Base-by-base conservation (phyloP, 1,139 yeast genomes). In the Protomyces inouyei region DNA sequence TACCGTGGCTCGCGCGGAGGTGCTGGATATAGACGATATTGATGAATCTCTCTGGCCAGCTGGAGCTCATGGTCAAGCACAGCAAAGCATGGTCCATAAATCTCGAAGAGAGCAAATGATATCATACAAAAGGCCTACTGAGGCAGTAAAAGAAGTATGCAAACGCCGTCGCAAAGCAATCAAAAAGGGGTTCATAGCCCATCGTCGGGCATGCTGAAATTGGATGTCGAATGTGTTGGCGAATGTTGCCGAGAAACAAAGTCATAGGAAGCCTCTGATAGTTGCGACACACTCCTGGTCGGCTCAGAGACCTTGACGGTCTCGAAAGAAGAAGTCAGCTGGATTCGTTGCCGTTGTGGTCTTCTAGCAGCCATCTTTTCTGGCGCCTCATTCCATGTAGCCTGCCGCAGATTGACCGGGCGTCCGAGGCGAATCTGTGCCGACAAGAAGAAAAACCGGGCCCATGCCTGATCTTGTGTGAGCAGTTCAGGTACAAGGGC, bases 391-490 rank as follows among this genome's bases (percentile, higher is more conserved):
- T 37, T 5, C 18, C 28, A 9, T 2, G 23, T 43, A 12, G 18
- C 48, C 8, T 21, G 5, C 12, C 48, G 8, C 5, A 43, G 23
- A 10, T 21, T 21, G 21, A 18, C 23, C 8, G 48, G 25, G 18
- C 48, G 48, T 2, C 48, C 48, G 10, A 43, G 48, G 23, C 48
- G 48, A 16, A 43, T 43, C 25, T 43, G 36, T n/a, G 48, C 28
- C 48, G 57, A 54, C 4, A 51, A 35, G 25, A 51, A 25, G 21
- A 51, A 32, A 16, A 18, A 32, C 14, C 54, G 37, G 8, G 54
- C 54, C 37, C 54, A 51, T 21, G 54, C 54, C 23, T 51, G 54
- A 8, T 51, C 54, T 51, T 32, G 37, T 6, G 54, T 51, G 32
- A 51, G 37, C 5, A 51, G 37, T 16, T 14, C 36, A 5, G 37